phyloP scores from a whole-genome alignment of 371 early-diverging fungal species.

The Sanchytrium tribonematis region DNA sequence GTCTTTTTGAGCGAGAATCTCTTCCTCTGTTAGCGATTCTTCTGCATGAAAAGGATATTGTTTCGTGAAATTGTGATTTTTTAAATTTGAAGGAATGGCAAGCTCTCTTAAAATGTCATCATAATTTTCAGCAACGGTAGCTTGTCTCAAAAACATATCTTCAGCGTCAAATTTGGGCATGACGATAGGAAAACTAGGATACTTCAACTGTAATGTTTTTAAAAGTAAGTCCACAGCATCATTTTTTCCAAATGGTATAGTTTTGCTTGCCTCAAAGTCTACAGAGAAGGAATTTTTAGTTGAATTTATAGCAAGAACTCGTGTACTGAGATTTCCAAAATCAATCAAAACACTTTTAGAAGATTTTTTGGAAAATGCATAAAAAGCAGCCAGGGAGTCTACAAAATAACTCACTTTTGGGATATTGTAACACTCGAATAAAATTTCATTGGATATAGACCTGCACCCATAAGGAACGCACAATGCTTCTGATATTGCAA shows the following conservation, averaged over 20 bases:
- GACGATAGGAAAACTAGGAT: conserved; percentile 39
- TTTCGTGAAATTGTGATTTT: neutral
- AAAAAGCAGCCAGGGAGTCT: conserved; percentile 23
- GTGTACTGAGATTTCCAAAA: neutral
- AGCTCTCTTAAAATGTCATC: neutral
- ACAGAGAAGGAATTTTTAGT: neutral
- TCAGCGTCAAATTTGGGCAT: neutral
- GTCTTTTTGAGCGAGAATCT: neutral
- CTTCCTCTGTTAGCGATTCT: neutral
- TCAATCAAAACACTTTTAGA: neutral
- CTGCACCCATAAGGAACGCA: neutral
- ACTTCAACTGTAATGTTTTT: conserved; percentile 60
- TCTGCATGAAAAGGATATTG: neutral
- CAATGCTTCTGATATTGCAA: neutral
- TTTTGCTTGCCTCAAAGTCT: conserved; percentile 5
- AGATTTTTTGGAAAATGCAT: neutral
- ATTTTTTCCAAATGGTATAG: conserved; percentile 36
- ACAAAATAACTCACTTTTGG: conserved; percentile 51
- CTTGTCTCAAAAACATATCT: neutral
- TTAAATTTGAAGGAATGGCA: neutral
- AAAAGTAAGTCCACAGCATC: conserved; percentile 45
- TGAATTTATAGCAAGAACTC: neutral
- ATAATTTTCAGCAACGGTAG: neutral
- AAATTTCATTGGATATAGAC: conserved; percentile 20
- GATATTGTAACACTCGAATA: conserved; percentile 53